Conservation (phyloP, 345 rosid species). For the Nephelium lappaceum region DNA sequence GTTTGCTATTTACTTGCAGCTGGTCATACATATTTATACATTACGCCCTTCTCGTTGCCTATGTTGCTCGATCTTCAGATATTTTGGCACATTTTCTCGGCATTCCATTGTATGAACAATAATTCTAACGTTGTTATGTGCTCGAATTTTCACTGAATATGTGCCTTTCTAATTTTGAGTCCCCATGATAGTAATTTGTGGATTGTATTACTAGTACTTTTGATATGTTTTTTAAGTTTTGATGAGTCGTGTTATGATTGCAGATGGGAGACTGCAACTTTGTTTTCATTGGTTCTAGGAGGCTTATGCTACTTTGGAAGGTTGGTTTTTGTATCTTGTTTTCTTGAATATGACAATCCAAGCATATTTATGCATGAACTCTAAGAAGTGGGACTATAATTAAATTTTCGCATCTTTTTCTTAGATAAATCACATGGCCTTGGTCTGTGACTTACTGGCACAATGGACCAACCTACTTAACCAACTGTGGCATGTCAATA, state of each 20-base stretch:
- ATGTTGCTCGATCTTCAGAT: slow-evolving; percentile 94
- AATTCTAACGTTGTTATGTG: slow-evolving; percentile 11
- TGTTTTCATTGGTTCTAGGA: slow-evolving; percentile 75
- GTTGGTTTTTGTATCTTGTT: slow-evolving; percentile 35
- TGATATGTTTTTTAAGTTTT: slow-evolving; percentile 28
- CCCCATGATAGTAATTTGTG: not conserved
- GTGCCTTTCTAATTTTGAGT: not conserved
- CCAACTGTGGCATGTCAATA: not conserved
- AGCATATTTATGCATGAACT: not conserved
- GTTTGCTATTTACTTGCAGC: slow-evolving; percentile 55
- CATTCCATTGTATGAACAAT: slow-evolving; percentile 66
- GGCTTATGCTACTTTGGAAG: slow-evolving; percentile 92
- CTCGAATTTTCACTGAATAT: not conserved
- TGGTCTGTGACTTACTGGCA: not conserved
- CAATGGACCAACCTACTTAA: not conserved
- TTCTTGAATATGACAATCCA: slow-evolving; percentile 7
- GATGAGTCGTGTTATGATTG: slow-evolving; percentile 44
- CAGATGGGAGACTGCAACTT: slow-evolving; percentile 92
- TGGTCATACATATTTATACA: slow-evolving; percentile 94
- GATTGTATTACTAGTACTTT: slow-evolving; percentile 20
- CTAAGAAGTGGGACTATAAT: not conserved
- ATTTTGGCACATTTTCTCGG: slow-evolving; percentile 73
- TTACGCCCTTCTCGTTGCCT: slow-evolving; percentile 87
- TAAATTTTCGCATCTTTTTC: not conserved
- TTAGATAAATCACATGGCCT: not conserved